Evolutionary conservation across 2,329 filamentous ascomycete species (phyloP), one percentile per base, ranked within the genome.

Genomic region (Coniella lustricola): DNA sequence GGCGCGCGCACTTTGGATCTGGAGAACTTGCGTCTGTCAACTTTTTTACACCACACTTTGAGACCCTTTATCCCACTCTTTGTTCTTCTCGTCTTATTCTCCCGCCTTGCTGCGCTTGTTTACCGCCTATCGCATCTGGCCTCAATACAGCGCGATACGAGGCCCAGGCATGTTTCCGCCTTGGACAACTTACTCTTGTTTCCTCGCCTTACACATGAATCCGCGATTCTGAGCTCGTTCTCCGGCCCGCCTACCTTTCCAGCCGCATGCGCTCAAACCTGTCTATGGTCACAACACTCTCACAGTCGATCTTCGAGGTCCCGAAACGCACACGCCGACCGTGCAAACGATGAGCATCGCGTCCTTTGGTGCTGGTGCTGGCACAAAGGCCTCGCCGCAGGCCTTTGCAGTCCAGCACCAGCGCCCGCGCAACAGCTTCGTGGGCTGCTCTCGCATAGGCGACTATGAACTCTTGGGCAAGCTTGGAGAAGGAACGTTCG

Each of bases 401-500:
- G 68, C 73, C 7, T 82, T 79, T 62, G 78, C 79, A 32, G 62
- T 73, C n/a, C 71, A 72, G 45, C 74, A 81, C 60, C 67, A 72
- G 62, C 76, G 76, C 51, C 73, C 72, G 41, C 71, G 68, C 60
- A 69, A 67, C 51, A 84, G 78, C 55, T 98, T 94, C 65, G 74
- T 75, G 46, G 93, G 93, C 54, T 96, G 91, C 72, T 93, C 90
- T 42, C 81, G 79, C 60, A 90, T 94, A 56, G 71, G 73, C 57
- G 85, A 90, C 57, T 94, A 93, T 64, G 86, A 90, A 57, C 72
- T 93, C 33, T 70, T 86, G 57, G 82, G 82, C 45, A 94, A 94
- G 69, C 79, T 98, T 48, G 91, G 91, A 57, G 91, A 97, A 66
- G 91, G 91, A 53, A 97, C 91, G 18, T 97, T 97, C 69, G 91